Percentiles rank a stretch among this genome's conserved stretches.
phyloP scores from a whole-genome alignment of 164 flowering plant species.

The Annona squamosa region DNA sequence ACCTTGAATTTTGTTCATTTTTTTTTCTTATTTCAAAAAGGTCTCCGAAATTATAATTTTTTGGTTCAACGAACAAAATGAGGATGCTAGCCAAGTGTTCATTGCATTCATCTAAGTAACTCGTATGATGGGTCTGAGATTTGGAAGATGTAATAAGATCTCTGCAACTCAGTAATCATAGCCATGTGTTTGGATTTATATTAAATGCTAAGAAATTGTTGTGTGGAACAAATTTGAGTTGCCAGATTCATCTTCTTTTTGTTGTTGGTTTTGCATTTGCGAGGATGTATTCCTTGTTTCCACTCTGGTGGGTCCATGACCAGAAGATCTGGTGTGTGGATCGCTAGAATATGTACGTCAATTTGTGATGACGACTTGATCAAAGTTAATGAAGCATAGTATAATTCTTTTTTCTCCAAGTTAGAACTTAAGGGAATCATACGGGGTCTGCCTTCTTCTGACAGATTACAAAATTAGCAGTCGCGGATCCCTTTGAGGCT shows the following conservation, averaged over 20 bases:
- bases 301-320: background rate
- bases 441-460: background rate
- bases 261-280: no score
- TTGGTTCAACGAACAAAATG: background rate
- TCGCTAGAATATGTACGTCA: background rate
- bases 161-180: no score
- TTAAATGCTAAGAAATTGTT: background rate
- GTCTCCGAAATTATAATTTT: no score
- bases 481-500: background rate
- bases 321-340: background rate
- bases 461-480: no score
- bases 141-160: background rate
- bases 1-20: no score
- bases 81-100: background rate
- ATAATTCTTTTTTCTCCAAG: background rate
- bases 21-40: no score
- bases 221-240: background rate
- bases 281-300: background rate
- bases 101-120: background rate
- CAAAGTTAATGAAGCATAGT: background rate
- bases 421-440: background rate
- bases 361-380: background rate
- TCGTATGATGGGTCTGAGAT: background rate
- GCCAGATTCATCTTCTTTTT: background rate
- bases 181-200: background rate